phyloP scores from a whole-genome alignment of 768 basidiomycete genomes.

The Tylopilus vinaceipallidus region DNA sequence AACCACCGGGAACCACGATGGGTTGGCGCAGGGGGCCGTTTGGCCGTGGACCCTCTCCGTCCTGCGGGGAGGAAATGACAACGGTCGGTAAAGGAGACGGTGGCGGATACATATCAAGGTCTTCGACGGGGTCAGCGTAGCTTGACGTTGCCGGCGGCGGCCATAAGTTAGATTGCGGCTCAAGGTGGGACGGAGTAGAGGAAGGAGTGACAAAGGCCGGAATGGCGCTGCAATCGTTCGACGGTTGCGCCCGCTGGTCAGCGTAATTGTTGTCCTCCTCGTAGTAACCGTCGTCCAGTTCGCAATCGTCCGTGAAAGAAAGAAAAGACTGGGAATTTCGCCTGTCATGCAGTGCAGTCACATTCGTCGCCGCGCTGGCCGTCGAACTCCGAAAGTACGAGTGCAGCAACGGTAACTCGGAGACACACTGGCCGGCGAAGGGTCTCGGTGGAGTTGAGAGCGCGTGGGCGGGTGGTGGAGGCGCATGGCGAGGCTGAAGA shows the following conservation, averaged over 20 bases:
- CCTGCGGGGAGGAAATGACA: conserved; percentile 52
- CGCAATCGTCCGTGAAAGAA: conserved; percentile 30
- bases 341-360: conserved; percentile 5
- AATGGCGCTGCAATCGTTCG: neutral
- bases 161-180: conserved; percentile 16
- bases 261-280: conserved; percentile 43
- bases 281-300: conserved; percentile 34
- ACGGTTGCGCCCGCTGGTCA: conserved; percentile 3
- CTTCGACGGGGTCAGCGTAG: conserved; percentile 6
- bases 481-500: conserved; percentile 10
- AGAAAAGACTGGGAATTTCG: conserved; percentile 28
- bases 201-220: conserved; percentile 1
- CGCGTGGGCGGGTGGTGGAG: neutral
- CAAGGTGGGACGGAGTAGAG: neutral
- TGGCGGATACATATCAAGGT: conserved; percentile 15
- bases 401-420: conserved; percentile 48
- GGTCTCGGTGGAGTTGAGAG: conserved; percentile 10
- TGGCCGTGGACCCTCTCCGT: conserved; percentile 26
- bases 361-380: conserved; percentile 33
- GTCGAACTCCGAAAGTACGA: conserved; percentile 45
- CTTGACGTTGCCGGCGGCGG: conserved; percentile 7
- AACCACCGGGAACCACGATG: conserved; percentile 32
- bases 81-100: conserved; percentile 46
- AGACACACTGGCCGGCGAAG: conserved; percentile 18
- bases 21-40: conserved; percentile 36